Conservation (phyloP, 805 yeast genomes). For the Barnettozyma pratensis region DNA sequence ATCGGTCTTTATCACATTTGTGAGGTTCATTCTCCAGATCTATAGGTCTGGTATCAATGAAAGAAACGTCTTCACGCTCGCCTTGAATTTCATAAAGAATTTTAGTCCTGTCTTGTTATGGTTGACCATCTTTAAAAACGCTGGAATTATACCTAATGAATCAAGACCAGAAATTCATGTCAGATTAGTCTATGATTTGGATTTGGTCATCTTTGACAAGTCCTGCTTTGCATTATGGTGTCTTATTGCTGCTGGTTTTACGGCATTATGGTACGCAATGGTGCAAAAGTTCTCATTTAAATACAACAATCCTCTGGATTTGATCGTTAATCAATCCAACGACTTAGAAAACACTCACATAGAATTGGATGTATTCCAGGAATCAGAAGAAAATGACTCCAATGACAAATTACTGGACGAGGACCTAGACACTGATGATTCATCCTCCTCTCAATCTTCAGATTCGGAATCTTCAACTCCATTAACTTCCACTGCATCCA, state of each 20-base stretch:
- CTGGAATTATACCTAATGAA: slow-evolving; percentile 48
- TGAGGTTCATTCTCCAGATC: slow-evolving; percentile 5
- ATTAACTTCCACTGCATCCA: not conserved
- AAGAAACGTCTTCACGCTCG: slow-evolving; percentile 33
- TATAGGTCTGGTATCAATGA: slow-evolving; percentile 25
- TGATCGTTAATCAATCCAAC: not conserved
- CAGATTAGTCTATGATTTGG: slow-evolving; percentile 39
- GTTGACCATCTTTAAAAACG: slow-evolving; percentile 54
- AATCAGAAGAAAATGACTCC: not conserved
- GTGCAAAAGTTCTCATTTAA: slow-evolving; percentile 25
- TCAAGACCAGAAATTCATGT: slow-evolving; percentile 52
- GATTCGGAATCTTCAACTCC: not conserved
- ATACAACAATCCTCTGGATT: slow-evolving; percentile 26
- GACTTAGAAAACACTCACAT: slow-evolving; percentile 6
- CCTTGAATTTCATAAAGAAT: slow-evolving; percentile 41
- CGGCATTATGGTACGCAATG: slow-evolving; percentile 17
- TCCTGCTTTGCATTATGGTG: slow-evolving; percentile 16
- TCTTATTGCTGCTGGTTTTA: slow-evolving; percentile 10
- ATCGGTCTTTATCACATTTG: not conserved
- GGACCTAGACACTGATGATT: slow-evolving; percentile 16
- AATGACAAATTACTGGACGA: not conserved
- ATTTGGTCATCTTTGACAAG: slow-evolving; percentile 32
- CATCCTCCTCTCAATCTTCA: not conserved
- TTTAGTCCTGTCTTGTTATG: slow-evolving; percentile 51
- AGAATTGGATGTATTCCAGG: not conserved